Evolutionary conservation across 345 rosid genomes (phyloP).

Genomic region (Gossypium sturtianum): DNA sequence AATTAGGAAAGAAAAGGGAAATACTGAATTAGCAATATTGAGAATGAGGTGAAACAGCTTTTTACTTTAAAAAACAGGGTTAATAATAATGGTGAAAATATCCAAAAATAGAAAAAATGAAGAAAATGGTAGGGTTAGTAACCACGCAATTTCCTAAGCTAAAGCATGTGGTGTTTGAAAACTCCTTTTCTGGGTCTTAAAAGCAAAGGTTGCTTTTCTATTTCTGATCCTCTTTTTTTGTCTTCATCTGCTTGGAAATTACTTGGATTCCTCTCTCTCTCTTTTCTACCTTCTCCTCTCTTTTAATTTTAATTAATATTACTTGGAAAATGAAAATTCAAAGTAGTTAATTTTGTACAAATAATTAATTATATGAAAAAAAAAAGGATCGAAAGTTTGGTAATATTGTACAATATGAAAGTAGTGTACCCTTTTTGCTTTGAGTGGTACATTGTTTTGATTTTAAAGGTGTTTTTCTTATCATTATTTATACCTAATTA

Average conservation of each 20-base stretch:
- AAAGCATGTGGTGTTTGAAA: constrained; percentile 38
- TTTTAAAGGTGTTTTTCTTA: too few species aligned
- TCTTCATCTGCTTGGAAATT: constrained; percentile 47
- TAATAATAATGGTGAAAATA: background rate
- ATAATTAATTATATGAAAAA: too few species aligned
- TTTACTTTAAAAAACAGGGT: background rate
- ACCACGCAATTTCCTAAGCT: constrained; percentile 50
- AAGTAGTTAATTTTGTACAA: too few species aligned
- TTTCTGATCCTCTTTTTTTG: constrained; percentile 52
- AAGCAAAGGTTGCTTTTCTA: constrained; percentile 46
- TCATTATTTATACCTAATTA: too few species aligned
- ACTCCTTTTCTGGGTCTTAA: constrained; percentile 58
- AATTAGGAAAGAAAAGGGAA: background rate
- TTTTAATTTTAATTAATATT: background rate
- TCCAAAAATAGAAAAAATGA: constrained; percentile 21
- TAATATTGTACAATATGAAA: too few species aligned
- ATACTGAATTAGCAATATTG: background rate
- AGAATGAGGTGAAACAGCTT: background rate
- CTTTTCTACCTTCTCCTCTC: background rate
- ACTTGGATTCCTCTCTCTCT: constrained; percentile 36
- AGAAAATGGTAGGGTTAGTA: constrained; percentile 23
- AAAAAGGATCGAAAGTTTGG: too few species aligned
- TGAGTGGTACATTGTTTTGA: too few species aligned
- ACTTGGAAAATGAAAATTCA: too few species aligned
- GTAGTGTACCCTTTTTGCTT: too few species aligned